Percentiles rank a stretch among this genome's conserved stretches.
Evolutionary conservation across 2,329 filamentous ascomycete genomes (phyloP).

Genomic region (Neofusicoccum umdonicola): DNA sequence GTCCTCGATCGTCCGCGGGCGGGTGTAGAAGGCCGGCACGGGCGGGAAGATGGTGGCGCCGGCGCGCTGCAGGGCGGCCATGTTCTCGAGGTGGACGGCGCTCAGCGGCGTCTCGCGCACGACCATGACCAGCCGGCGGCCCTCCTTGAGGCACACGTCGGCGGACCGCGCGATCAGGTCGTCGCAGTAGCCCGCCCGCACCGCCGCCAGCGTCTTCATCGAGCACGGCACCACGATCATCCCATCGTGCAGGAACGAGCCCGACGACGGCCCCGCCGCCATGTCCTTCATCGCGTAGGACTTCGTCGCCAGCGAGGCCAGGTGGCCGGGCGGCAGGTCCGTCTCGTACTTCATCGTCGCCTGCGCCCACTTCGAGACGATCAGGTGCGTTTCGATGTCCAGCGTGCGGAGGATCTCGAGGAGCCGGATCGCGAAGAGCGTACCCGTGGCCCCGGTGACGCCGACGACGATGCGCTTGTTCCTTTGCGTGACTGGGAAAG

Average conservation of each 20-base stretch:
- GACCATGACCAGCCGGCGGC: constrained; percentile 40
- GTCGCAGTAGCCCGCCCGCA: constrained; percentile 43
- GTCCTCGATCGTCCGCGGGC: constrained; percentile 19
- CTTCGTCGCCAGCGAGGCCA: constrained; percentile 15
- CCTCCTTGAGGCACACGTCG: constrained; percentile 49
- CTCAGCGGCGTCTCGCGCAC: constrained; percentile 48
- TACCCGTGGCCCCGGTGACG: constrained; percentile 52
- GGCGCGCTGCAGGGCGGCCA: constrained; percentile 30
- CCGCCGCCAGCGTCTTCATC: constrained; percentile 49
- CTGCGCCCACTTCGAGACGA: constrained; percentile 51
- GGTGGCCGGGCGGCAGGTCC: constrained; percentile 1
- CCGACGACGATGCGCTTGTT: constrained; percentile 45
- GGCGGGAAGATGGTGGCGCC: constrained; percentile 21
- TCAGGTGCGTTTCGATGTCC: constrained; percentile 43
- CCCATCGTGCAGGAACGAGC: constrained; percentile 45
- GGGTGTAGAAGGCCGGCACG: constrained; percentile 22
- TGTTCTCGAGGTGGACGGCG: constrained; percentile 49
- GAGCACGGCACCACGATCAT: constrained; percentile 52
- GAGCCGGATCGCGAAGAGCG: constrained; percentile 43
- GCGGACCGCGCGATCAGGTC: constrained; percentile 48
- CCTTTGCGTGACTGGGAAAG: constrained; percentile 7
- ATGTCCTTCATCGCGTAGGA: constrained; percentile 45
- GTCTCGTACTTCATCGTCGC: constrained; percentile 35
- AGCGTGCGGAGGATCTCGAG: constrained; percentile 43
- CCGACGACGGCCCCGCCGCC: constrained; percentile 46